Evolutionary conservation across 441 rosid genomes (phyloP).

Genomic region (Raphanus hybrid): DNA sequence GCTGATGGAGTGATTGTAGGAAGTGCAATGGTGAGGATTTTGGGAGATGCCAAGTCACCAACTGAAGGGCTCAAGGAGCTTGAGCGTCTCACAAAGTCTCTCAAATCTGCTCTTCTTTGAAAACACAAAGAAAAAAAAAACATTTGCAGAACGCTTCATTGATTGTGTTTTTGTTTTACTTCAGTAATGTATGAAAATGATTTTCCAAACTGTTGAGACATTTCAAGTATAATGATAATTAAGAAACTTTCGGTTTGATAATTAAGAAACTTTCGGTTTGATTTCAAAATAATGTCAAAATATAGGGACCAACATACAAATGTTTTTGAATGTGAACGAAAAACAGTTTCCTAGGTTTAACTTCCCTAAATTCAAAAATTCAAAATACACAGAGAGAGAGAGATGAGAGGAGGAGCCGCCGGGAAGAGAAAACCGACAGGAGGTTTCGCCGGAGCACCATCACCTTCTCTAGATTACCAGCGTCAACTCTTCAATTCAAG

Average conservation of each 20-base stretch:
- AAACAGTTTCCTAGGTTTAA: neutral
- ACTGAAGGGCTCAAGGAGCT: constrained; percentile 77
- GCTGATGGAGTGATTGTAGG: constrained; percentile 93
- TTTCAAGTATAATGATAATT: constrained; percentile 6
- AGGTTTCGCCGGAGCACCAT: constrained; percentile 44
- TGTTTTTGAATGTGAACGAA: neutral
- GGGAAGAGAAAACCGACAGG: constrained; percentile 58
- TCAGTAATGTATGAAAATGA: constrained; percentile 14
- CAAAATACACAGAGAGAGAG: neutral
- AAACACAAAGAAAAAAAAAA: constrained; percentile 11
- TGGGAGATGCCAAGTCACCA: constrained; percentile 79
- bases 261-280: neutral
- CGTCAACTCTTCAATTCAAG: constrained; percentile 53
- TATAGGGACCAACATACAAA: neutral
- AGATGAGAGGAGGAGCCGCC: constrained; percentile 50
- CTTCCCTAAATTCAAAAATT: constrained; percentile 19
- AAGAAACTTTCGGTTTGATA: neutral
- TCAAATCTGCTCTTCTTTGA: constrained; percentile 67
- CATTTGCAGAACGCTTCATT: constrained; percentile 20
- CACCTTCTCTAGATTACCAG: constrained; percentile 54
- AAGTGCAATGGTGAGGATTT: constrained; percentile 78
- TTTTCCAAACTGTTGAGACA: constrained; percentile 24
- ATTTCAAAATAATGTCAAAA: neutral
- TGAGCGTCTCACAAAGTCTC: constrained; percentile 62
- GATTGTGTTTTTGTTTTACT: constrained; percentile 7